Percentiles rank a stretch among this genome's conserved stretches.
Evolutionary conservation across 768 basidiomycete species (phyloP).

Genomic region (Auriscalpium vulgare): DNA sequence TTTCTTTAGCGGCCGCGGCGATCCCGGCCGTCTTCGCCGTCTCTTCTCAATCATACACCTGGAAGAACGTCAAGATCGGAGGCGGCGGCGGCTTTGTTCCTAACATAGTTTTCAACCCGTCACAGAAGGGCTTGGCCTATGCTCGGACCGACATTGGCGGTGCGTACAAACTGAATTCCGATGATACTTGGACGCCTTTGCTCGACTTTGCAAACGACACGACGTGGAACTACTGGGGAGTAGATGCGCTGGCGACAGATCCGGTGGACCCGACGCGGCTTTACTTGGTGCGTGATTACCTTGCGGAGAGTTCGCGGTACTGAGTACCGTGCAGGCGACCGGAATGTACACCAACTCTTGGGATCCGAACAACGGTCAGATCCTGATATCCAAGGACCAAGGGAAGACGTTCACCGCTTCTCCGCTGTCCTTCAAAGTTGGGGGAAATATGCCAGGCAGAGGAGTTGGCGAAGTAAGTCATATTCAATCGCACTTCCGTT

Average conservation of each 20-base stretch:
- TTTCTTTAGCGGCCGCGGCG: constrained; percentile 22
- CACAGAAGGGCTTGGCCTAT: constrained; percentile 51
- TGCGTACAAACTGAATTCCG: constrained; percentile 52
- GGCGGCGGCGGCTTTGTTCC: constrained; percentile 44
- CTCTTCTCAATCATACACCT: constrained; percentile 45
- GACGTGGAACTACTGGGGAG: constrained; percentile 42
- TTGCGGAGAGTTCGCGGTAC: background rate
- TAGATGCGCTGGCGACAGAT: constrained; percentile 49
- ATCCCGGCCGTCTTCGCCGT: constrained; percentile 27
- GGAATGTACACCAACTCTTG: constrained; percentile 58
- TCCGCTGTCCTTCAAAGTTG: constrained; percentile 54
- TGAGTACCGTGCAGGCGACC: constrained; percentile 30
- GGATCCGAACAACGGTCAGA: constrained; percentile 57
- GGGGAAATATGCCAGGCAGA: constrained; percentile 64
- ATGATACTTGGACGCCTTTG: constrained; percentile 56
- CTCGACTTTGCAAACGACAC: constrained; percentile 43
- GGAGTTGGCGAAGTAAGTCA: constrained; percentile 48
- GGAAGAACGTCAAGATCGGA: constrained; percentile 57
- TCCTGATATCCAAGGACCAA: constrained; percentile 50
- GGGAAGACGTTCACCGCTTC: constrained; percentile 49
- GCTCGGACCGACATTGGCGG: constrained; percentile 66
- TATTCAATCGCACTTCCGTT: background rate
- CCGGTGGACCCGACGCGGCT: constrained; percentile 47
- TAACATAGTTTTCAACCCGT: constrained; percentile 55
- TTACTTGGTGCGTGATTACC: constrained; percentile 33